Base-by-base conservation (phyloP, 73 alveolate species). In the Paramecium octaurelia region DNA sequence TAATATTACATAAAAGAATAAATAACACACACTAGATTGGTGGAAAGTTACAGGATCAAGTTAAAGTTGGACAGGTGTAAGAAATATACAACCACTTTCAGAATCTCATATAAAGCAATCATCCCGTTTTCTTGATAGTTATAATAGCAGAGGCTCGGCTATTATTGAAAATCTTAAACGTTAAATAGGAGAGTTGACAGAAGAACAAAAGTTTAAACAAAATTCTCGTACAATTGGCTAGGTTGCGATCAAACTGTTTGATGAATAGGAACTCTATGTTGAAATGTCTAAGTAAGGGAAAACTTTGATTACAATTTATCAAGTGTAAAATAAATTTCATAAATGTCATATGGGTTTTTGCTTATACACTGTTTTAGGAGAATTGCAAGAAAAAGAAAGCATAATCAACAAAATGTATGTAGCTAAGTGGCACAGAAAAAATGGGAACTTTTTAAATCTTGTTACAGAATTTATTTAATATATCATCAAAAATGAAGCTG, bases 11-110 rank as follows among this genome's bases (percentile, higher is more conserved):
- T 14, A 42, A 46, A 42, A 46, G 31, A 44, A 27, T 29, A 34
- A 42, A 12, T 18, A 42, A 12, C 35, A 80, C 24, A 80, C 91
- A 9, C 16, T 80, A 64, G 91, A 80, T 80, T 80, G 91, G 91
- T 80, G 91, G 91, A 80, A 80, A 80, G 43, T 80, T 18, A 80
- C 91, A 20, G 91, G 91, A 42, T 80, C 91, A 3, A 80, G 91
- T 43, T 23, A 44, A 42, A 46, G 91, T 43, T 80, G 91, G 91
- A 46, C 91, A 18, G 76, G 91, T 8, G 57, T 80, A 11, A 7
- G 48, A 20, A 80, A 80, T 35, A 40, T 80, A 11, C 29, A 80
- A 46, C 75, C 91, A 4, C 75, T 80, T 44, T 46, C 46, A 42
- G 91, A 80, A 80, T 80, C 91, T 42, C 91, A 80, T 23, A 21